Conservation (phyloP, 2,329 filamentous ascomycete species). For the Diplocarpon mali region DNA sequence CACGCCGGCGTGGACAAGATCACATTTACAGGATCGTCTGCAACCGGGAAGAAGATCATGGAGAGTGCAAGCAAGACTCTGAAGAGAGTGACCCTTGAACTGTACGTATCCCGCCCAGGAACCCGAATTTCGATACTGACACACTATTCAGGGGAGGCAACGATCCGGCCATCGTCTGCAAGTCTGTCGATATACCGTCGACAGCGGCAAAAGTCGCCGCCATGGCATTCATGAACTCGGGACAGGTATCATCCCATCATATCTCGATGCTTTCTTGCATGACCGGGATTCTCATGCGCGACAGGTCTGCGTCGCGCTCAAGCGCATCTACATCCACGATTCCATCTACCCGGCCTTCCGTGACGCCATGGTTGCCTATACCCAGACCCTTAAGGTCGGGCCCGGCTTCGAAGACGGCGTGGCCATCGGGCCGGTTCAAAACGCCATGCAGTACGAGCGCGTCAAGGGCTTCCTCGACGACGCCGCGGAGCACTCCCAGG, state of each 20-base stretch:
- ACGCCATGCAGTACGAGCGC: slow-evolving; percentile 52
- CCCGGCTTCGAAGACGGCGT: slow-evolving; percentile 28
- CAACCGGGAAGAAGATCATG: slow-evolving; percentile 40
- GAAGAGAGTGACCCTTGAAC: slow-evolving; percentile 31
- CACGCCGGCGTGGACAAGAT: slow-evolving; percentile 45
- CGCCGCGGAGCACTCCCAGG: slow-evolving; percentile 41
- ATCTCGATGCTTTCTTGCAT: neutral
- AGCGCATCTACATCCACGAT: slow-evolving; percentile 51
- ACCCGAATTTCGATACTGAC: no score
- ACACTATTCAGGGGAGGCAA: no score
- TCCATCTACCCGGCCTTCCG: slow-evolving; percentile 47
- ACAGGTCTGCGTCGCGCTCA: slow-evolving; percentile 43
- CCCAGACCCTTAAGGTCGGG: slow-evolving; percentile 32
- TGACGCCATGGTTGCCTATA: slow-evolving; percentile 33
- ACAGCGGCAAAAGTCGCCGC: slow-evolving; percentile 32
- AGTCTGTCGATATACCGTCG: slow-evolving; percentile 38
- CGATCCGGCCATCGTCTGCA: slow-evolving; percentile 39
- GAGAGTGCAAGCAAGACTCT: slow-evolving; percentile 38
- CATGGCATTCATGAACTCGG: slow-evolving; percentile 40
- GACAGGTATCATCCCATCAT: slow-evolving; percentile 31
- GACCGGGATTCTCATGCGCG: neutral
- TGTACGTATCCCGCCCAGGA: no score
- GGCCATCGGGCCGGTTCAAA: slow-evolving; percentile 48
- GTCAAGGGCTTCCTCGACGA: slow-evolving; percentile 46
- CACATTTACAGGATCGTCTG: slow-evolving; percentile 45